Conservation (phyloP, 2,329 filamentous ascomycete genomes). For the Epichloe hybrida region DNA sequence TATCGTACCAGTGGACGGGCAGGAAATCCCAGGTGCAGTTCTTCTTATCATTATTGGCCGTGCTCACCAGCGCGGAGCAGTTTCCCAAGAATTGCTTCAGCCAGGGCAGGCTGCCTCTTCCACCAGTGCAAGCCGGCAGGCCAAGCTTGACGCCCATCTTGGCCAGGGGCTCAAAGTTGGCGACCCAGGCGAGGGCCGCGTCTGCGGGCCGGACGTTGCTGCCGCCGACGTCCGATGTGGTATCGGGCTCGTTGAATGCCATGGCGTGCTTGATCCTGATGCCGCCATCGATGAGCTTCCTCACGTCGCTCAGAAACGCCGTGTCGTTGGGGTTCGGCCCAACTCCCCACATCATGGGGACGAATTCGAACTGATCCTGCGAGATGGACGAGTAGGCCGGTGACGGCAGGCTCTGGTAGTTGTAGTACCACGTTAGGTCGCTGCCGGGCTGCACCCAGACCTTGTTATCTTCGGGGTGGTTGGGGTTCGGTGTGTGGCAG, state of each 20-base stretch:
- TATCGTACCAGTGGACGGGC: conserved; percentile 55
- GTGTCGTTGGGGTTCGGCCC: conserved; percentile 34
- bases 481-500: conserved; percentile 46
- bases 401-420: conserved; percentile 50
- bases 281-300: conserved; percentile 33
- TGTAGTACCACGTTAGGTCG: conserved; percentile 74
- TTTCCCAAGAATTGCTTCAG: conserved; percentile 49
- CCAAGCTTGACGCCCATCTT: conserved; percentile 53
- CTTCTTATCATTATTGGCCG: conserved; percentile 16
- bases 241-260: conserved; percentile 72
- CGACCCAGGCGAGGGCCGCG: conserved; percentile 57
- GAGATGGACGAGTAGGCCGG: conserved; percentile 31
- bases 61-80: conserved; percentile 45
- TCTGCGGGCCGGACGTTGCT: conserved; percentile 43
- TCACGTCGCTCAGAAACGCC: conserved; percentile 48
- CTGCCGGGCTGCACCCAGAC: conserved; percentile 46
- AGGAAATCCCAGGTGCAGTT: conserved; percentile 52
- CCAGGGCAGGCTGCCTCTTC: conserved; percentile 49
- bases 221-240: conserved; percentile 40
- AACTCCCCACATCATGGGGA: conserved; percentile 69
- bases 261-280: conserved; percentile 53
- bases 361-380: conserved; percentile 52
- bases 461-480: conserved; percentile 46
- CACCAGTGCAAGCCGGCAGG: conserved; percentile 56
- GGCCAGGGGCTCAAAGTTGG: conserved; percentile 56